Evolutionary conservation across 1,139 yeast genomes (phyloP), one percentile per base, ranked within the genome.

Genomic region (Geotrichum histeridarum): DNA sequence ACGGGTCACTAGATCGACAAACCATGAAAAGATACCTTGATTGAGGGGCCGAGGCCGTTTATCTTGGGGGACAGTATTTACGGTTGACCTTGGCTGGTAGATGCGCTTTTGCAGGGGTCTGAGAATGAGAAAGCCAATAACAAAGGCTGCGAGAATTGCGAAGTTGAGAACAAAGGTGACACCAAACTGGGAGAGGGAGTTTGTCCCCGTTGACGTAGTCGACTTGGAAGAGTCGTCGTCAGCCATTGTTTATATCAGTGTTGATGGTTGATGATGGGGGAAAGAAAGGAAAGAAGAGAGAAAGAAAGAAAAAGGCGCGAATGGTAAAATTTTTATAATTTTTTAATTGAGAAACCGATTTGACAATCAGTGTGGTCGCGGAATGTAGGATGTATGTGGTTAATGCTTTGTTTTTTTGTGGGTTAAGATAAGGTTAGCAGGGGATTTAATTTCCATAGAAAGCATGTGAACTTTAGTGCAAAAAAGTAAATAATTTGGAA

Each of bases 21-120:
- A 49, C 77, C 77, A 74, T 14, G 60, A 60, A 31, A 68, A 54
- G 32, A 60, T 44, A 31, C 75, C 74, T 3, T 58, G 42, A 3
- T 63, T 55, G 42, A 71, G 62, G 1, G 73, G 68, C 31, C 69
- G 64, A 3, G 77, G 75, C 33, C 67, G 63, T 27, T 64, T 64
- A 36, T 73, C 71, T n/a, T 70, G 73, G 4, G 77, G 73, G 8
- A 78, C 61, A 1, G 77, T 71, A 48, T 70, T 73, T n/a, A 81
- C 63, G 43, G 80, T 79, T n/a, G 84, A 71, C 64, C 95, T 81
- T 18, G 96, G 96, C 69, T 88, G 93, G 67, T 93, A 93, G 37
- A 89, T 88, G 61, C 93, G 75, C 57, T 72, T 75, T 67, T 84
- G 80, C 60, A 74, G 77, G 57, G 85, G 81, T 65, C 97, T 78